Conservation (phyloP, 1,284 basidiomycete genomes). For the Veloporphyrellus conicus region DNA sequence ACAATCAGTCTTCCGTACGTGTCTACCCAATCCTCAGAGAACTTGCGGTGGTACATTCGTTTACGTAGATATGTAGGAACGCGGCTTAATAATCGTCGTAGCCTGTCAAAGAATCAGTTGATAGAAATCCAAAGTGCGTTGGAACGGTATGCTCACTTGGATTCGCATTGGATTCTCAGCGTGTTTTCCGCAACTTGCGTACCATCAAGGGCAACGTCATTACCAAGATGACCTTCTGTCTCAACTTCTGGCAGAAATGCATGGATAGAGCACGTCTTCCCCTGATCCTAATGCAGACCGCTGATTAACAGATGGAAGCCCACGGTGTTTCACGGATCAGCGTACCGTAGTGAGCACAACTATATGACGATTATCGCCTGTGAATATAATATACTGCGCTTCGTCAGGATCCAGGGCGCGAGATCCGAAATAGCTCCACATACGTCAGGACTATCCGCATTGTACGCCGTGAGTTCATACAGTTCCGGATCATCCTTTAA, state of each 20-base stretch:
- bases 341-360: conserved; percentile 25
- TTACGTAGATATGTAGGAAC: conserved; percentile 23
- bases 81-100: conserved; percentile 25
- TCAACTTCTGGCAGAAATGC: conserved; percentile 27
- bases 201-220: conserved; percentile 17
- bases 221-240: conserved; percentile 16
- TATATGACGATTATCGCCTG: conserved; percentile 27
- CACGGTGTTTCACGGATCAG: neutral
- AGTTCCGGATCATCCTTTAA: conserved; percentile 39
- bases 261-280: conserved; percentile 24
- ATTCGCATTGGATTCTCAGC: conserved; percentile 28
- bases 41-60: conserved; percentile 27
- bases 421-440: neutral
- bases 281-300: conserved; percentile 24
- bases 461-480: conserved; percentile 27
- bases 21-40: conserved; percentile 38
- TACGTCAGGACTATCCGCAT: conserved; percentile 23
- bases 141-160: conserved; percentile 15
- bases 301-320: conserved; percentile 6
- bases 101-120: conserved; percentile 5
- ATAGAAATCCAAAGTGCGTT: neutral
- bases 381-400: conserved; percentile 24
- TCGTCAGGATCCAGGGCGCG: neutral
- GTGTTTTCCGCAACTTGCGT: conserved; percentile 13
- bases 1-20: conserved; percentile 38